Percentiles rank a stretch among this genome's conserved stretches.
Evolutionary conservation across 2,329 filamentous ascomycete species (phyloP).

Genomic region (Sporothrix sp.): DNA sequence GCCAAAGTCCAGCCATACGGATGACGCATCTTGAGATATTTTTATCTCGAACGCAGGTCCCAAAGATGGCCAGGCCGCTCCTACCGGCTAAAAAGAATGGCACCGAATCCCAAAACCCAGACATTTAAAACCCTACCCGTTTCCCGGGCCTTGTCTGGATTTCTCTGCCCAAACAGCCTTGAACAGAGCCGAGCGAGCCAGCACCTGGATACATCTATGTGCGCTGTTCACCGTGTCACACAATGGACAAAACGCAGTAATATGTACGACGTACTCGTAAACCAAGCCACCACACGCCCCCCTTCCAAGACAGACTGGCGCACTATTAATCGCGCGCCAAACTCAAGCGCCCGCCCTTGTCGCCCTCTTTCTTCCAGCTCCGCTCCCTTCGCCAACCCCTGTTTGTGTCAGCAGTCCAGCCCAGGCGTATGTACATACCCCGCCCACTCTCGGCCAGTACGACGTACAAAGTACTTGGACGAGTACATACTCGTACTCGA

Average conservation of each 20-base stretch:
- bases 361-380: neutral
- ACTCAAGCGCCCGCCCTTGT: constrained; percentile 15
- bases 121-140: too few species aligned
- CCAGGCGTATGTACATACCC: neutral
- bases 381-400: neutral
- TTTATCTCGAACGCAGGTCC: too few species aligned
- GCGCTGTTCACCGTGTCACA: too few species aligned
- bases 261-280: too few species aligned
- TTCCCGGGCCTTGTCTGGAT: too few species aligned
- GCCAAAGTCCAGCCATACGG: too few species aligned
- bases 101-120: too few species aligned
- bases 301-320: constrained; percentile 8
- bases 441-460: neutral
- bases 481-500: constrained; percentile 7
- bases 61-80: neutral
- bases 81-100: too few species aligned
- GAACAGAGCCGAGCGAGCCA: neutral
- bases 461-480: neutral
- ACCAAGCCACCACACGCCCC: neutral
- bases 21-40: too few species aligned
- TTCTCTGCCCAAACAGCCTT: neutral
- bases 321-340: constrained; percentile 19
- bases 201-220: too few species aligned
- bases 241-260: too few species aligned
- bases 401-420: neutral